Conservation (phyloP, 2,329 filamentous ascomycete genomes). For the Tolypocladium nubicola region DNA sequence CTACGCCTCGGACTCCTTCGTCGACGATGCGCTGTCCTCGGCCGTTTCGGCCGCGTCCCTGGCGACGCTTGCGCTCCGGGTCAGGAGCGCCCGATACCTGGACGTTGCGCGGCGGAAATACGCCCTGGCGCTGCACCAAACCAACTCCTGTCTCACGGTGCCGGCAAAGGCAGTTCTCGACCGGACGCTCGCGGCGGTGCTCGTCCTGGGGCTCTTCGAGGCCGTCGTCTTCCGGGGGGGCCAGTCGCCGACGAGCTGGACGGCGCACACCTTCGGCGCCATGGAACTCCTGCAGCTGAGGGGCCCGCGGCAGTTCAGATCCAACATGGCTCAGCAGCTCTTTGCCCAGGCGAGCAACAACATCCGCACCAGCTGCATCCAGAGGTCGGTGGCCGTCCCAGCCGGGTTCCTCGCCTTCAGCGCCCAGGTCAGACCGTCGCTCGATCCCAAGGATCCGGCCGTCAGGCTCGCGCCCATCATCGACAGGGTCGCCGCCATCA, state of each 20-base stretch:
- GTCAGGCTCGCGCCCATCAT: constrained; percentile 7
- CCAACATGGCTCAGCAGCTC: constrained; percentile 9
- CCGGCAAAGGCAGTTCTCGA: constrained; percentile 11
- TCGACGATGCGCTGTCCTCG: constrained; percentile 9
- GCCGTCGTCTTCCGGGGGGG: constrained; percentile 13
- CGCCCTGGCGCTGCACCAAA: constrained; percentile 8
- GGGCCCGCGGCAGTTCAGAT: constrained; percentile 10
- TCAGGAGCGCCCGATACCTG: constrained; percentile 6
- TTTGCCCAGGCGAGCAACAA: constrained; percentile 15
- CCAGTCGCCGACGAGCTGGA: constrained; percentile 14
- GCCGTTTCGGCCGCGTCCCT: constrained; percentile 13
- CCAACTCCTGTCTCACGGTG: constrained; percentile 8
- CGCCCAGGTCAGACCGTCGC: constrained; percentile 2
- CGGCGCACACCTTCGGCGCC: constrained; percentile 13
- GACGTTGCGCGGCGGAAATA: constrained; percentile 10
- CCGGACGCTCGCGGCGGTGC: constrained; percentile 14
- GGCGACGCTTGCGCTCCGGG: constrained; percentile 11
- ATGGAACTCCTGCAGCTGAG: constrained; percentile 14
- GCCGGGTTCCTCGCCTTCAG: constrained; percentile 9
- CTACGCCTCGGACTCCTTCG: constrained; percentile 2
- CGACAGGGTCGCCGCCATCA: constrained; percentile 8
- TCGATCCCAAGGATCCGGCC: constrained; percentile 7
- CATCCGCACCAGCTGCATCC: constrained; percentile 15
- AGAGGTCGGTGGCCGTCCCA: constrained; percentile 11
- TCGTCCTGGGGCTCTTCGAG: constrained; percentile 16